Evolutionary conservation across 139 green algal genomes (phyloP).

Genomic region (Ettlia oleoabundans): DNA sequence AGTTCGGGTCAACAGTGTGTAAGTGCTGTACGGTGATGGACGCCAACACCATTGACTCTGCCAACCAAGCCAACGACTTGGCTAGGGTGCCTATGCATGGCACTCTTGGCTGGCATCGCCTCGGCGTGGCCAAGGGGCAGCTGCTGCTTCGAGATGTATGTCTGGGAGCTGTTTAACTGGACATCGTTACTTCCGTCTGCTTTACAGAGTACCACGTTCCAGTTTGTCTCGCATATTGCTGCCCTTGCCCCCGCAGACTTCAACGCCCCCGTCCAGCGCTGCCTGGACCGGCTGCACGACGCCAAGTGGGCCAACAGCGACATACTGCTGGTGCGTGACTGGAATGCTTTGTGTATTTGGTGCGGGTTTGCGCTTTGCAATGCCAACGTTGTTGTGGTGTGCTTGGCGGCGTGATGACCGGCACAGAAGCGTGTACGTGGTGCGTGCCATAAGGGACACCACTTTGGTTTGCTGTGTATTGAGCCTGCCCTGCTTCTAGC

Average conservation of each 20-base stretch:
- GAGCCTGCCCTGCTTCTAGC: neutral
- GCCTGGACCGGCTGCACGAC: constrained; percentile 76
- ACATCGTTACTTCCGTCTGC: neutral
- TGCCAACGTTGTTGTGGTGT: neutral
- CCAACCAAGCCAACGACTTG: no score
- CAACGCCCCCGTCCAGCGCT: constrained; percentile 83
- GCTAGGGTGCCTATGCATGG: no score
- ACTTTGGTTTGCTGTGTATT: no score
- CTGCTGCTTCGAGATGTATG: no score
- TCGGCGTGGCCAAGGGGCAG: no score
- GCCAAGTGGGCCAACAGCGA: constrained; percentile 88
- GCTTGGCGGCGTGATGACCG: no score
- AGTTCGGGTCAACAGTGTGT: neutral
- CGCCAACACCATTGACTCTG: no score
- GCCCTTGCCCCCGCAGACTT: constrained; percentile 64
- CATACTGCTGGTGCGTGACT: constrained; percentile 74
- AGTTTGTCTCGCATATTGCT: neutral
- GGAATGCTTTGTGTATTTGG: neutral
- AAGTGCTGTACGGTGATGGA: no score
- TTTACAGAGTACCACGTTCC: neutral
- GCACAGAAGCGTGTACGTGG: no score
- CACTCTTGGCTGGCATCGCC: no score
- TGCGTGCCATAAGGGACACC: no score
- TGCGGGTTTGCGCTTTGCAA: neutral
- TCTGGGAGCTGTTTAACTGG: no score